Base-by-base conservation (phyloP, 2,329 filamentous ascomycete species). In the Pseudogymnoascus sp. region DNA sequence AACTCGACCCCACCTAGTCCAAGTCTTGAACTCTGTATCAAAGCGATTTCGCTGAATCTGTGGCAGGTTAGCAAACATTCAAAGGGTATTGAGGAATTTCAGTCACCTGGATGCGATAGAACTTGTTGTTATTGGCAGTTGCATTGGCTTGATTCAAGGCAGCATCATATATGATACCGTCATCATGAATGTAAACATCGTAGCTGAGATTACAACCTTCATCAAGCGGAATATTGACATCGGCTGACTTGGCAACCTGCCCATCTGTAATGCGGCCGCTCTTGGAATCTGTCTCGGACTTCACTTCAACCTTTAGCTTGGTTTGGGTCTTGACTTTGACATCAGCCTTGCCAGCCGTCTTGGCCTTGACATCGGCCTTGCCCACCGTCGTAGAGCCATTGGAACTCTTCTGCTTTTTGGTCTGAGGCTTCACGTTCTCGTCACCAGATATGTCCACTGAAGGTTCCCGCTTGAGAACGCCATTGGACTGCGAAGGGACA, bases 1-100 rank as follows among this genome's bases (percentile, higher is more conserved):
- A 20, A 95, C 90, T 20, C 91, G 83, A 20, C 91, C 91, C 89
- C 89, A 95, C 61, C 89, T 81, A 2, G 87, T 90, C 88, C 88
- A 93, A 0, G 83, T 85, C 43, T 78, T 75, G 70, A 79, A 89
- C 8, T 73, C 64, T 2, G 74, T 69, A 12, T 65, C 59, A 32
- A 22, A 60, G 38, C 59, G 30, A 62, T 32, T 12, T 54, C 43
- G 43, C 32, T 54, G 43, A 54, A 54, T 28, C 47, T 54, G 28
- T 11, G 30, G n/a, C 1, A 28, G 57, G 28, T 14, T 16, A 28
- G 41, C 11, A 47, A 41, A 32, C 16, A 34, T 34, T 54, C 9
- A 1, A 54, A 54, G 20, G 4, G 14, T 54, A 18, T 8, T 9
- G 12, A 18, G 25, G 28, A 14, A 34, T 54, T 8, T n/a, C 4